These are phyloP conservation scores for Bassia scoparia DNA, from an alignment of 148 eudicot species.

Conservation along the genomic window DNA sequence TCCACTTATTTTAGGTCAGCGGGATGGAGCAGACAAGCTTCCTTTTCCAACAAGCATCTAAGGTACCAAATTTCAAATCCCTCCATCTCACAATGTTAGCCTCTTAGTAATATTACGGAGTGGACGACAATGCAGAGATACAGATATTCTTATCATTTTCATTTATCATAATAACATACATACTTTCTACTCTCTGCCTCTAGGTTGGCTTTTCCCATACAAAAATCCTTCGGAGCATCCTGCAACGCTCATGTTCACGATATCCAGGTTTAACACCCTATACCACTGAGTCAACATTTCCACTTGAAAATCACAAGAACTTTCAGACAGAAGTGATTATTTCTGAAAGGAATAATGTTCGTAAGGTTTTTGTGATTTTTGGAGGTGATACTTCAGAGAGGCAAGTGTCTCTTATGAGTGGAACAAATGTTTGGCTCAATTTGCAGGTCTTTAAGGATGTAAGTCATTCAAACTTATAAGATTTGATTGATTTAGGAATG, in stretches of 20 bases:
- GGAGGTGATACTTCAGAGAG: constrained; percentile 94
- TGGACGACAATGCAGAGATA: no score
- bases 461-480: constrained; percentile 29
- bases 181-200: background rate
- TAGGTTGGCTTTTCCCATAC: constrained; percentile 94
- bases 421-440: constrained; percentile 93
- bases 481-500: background rate
- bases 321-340: constrained; percentile 24
- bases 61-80: constrained; percentile 44
- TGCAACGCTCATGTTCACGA: constrained; percentile 70
- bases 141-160: background rate
- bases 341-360: constrained; percentile 26
- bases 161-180: no score
- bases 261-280: constrained; percentile 43
- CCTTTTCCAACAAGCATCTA: constrained; percentile 91
- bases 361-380: constrained; percentile 74
- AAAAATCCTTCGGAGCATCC: constrained; percentile 63
- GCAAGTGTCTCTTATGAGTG: constrained; percentile 94
- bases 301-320: constrained; percentile 30
- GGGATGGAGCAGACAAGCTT: constrained; percentile 99
- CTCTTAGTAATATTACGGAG: background rate
- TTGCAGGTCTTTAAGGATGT: constrained; percentile 72
- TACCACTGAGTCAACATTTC: constrained; percentile 32
- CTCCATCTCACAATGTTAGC: background rate
- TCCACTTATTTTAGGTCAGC: constrained; percentile 51